A percentile compares a stretch with the other conserved stretches of the same genome.
phyloP scores from a whole-genome alignment of 2,329 filamentous ascomycete genomes.

The Talaromyces sp. region DNA sequence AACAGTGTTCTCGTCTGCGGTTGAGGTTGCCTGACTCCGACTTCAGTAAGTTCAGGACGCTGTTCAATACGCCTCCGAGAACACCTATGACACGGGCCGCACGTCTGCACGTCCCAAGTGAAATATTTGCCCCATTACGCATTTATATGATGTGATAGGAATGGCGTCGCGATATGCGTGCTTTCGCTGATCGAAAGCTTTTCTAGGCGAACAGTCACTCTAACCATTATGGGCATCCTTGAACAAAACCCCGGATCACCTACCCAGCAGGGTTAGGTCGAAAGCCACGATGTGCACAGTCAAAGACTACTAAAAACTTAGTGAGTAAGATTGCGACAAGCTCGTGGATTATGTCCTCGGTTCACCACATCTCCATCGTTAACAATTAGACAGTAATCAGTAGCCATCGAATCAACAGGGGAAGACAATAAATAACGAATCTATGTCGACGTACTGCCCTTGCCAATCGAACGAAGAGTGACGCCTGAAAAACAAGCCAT shows the following conservation, averaged over 20 bases:
- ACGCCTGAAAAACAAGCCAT: background rate
- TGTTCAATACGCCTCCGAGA: background rate
- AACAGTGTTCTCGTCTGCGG: background rate
- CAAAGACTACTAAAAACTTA: background rate
- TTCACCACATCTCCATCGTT: background rate
- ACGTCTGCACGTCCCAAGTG: background rate
- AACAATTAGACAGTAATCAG: background rate
- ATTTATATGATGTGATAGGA: background rate
- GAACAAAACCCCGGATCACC: background rate
- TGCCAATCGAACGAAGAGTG: background rate
- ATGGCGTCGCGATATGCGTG: background rate
- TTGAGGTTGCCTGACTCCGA: background rate
- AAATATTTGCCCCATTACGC: background rate
- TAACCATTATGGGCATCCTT: background rate
- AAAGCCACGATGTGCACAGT: background rate
- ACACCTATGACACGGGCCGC: background rate
- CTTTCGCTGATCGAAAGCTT: background rate
- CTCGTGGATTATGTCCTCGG: background rate
- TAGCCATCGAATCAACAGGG: background rate
- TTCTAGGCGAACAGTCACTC: background rate
- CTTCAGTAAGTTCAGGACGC: background rate
- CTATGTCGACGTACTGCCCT: background rate
- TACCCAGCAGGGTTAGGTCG: slow-evolving; percentile 1
- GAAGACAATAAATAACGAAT: background rate
- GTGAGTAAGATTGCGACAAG: background rate